Evolutionary conservation across 176 grass and related monocot species (phyloP), one percentile per base, ranked within the genome.

Genomic region (Cymbopogon citratus): DNA sequence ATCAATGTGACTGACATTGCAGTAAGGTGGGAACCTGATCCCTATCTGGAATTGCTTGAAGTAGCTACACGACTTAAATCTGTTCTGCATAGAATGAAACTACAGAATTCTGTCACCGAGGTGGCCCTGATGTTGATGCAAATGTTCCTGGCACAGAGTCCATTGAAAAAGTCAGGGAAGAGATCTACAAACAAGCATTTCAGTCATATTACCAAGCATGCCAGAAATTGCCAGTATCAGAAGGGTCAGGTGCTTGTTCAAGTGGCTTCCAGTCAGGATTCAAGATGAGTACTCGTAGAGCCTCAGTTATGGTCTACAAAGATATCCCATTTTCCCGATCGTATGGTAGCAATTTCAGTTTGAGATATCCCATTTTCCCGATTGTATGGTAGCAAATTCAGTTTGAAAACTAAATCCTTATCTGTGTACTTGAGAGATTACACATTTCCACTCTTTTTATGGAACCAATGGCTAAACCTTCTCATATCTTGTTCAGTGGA

Each of bases 231-330:
- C 69, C 88, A 66, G 59, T 89, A 73, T 89, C 92, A 81, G 86
- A 93, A 85, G 92, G 95, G 43, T 98, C 92, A 79, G 92, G 95
- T 75, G 73, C 87, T 73, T 94, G 80, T 87, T 88, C 85, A 82
- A 85, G 49, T 81, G 95, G 95, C 18, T 94, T 98, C 44, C 95
- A 98, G 80, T 91, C 95, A 46, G 95, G 95, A 71, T 98, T 94
- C 87, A 98, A 94, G 89, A 84, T 88, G 84, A 94, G 95, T 62
- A 88, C 71, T 71, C 75, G 69, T 26, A 94, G 95, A 87, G 31
- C 88, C 61, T 94, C 95, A 75, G 87, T 98, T 84, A 74, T 98
- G n/a, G n/a, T n/a, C n/a, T n/a, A n/a, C n/a, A n/a, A n/a, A n/a
- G n/a, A 33, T 66, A 90, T 98, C 82, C 95, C 95, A 18, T 98